Evolutionary conservation across 345 rosid species (phyloP), one percentile per base, ranked within the genome.

Genomic region (Eucalyptus pauciflora): DNA sequence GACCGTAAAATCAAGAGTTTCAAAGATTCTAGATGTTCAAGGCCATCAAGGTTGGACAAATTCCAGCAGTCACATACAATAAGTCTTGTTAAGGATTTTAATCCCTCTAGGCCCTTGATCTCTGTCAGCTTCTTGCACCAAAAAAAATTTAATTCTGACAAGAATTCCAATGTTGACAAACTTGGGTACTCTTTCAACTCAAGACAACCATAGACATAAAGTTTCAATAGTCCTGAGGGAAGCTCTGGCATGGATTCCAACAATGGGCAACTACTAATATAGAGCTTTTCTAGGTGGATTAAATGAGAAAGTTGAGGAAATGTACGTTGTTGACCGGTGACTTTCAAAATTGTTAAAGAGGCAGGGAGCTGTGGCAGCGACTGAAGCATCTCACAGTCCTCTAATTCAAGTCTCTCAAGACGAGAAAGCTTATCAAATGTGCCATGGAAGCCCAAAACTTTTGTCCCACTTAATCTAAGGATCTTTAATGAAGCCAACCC

Each of bases 1-100:
- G 10, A 0, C 4, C 1, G 7, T 52, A 52, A 0, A 52, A 0
- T 2, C 58, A 52, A 52, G 0, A 0, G 1, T 18, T 25, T 20
- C 58, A 54, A 54, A 54, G 58, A 54, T 54, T 18, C 25, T 54
- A 67, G 79, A 67, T 67, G 41, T 67, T 67, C 79, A 67, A 67
- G 79, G 41, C 79, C 25, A 4, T 54, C 58, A 20, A 54, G 58
- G 58, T 54, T 69, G 81, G 81, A 33, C 81, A 69, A 8, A 45
- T 69, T 69, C 2, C 0, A 0, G 25, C 81, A 69, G 1, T 3
- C 3, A 4, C 0, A 0, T 0, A 33, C 7, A 0, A 0, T 0
- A 7, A 69, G 13, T 9, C 0, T 0, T 33, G 1, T 7, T 9
- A 69, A 69, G 80, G 6, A 15, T 69, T 33, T 33, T 33, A 69